A percentile compares a stretch with the other conserved stretches of the same genome.
phyloP scores from a whole-genome alignment of 2,329 filamentous ascomycete genomes.

The Onygenales sp. region DNA sequence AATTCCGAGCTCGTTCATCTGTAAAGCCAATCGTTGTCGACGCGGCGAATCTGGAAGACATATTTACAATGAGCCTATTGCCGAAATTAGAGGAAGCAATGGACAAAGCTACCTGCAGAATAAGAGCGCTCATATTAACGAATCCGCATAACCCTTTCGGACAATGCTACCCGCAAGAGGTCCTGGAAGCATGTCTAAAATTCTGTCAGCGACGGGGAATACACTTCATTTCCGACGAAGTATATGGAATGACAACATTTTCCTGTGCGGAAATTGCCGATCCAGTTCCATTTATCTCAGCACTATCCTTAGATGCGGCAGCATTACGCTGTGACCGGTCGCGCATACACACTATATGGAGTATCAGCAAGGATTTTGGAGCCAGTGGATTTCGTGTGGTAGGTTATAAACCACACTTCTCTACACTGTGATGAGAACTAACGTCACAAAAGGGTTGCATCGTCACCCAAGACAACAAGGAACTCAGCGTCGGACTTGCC shows the following conservation, averaged over 20 bases:
- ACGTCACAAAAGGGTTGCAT: conserved; percentile 11
- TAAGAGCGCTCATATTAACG: conserved; percentile 16
- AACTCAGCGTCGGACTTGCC: conserved; percentile 11
- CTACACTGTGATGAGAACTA: background rate
- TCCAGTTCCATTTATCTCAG: conserved; percentile 11
- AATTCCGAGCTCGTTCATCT: conserved; percentile 8
- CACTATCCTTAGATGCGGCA: conserved; percentile 9
- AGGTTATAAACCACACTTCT: conserved; percentile 1
- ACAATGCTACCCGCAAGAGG: conserved; percentile 15
- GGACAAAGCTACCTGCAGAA: conserved; percentile 7
- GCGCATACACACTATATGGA: conserved; percentile 15
- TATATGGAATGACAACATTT: conserved; percentile 16
- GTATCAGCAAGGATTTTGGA: conserved; percentile 15
- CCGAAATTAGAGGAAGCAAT: conserved; percentile 10
- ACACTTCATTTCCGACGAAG: conserved; percentile 21
- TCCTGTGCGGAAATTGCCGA: conserved; percentile 9
- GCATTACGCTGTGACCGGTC: conserved; percentile 11
- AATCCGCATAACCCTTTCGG: conserved; percentile 21
- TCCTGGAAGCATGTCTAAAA: conserved; percentile 12
- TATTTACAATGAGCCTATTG: conserved; percentile 11
- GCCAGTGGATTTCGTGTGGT: conserved; percentile 14
- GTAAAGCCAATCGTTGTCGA: conserved; percentile 13
- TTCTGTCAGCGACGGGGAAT: conserved; percentile 16
- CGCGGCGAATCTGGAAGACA: conserved; percentile 9
- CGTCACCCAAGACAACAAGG: conserved; percentile 16